Percentiles rank a stretch among this genome's conserved stretches.
Evolutionary conservation across 1,284 basidiomycete genomes (phyloP).

Genomic region (Cryptococcus sp.): DNA sequence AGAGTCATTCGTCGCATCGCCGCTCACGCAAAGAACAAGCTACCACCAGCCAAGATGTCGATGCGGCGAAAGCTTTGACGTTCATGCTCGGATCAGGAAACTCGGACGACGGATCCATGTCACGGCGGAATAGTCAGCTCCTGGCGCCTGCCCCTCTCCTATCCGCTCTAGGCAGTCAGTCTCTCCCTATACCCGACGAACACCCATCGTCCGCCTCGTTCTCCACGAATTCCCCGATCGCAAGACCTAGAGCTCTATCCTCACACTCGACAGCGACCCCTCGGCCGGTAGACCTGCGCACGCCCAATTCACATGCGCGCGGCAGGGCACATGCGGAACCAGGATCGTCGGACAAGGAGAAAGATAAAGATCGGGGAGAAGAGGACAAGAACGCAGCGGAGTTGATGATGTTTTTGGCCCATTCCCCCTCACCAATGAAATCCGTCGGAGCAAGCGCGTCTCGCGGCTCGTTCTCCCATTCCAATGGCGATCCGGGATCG

Average conservation of each 20-base stretch:
- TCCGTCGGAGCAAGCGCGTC: constrained; percentile 1
- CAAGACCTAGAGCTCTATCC: constrained; percentile 5
- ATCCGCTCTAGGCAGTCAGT: constrained; percentile 8
- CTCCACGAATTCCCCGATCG: constrained; percentile 3
- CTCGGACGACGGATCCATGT: constrained; percentile 10
- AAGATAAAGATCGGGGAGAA: constrained; percentile 24
- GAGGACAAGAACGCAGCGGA: constrained; percentile 51
- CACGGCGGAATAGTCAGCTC: constrained; percentile 5
- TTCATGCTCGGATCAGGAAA: constrained; percentile 40
- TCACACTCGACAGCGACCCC: constrained; percentile 5
- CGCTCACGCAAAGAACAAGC: constrained; percentile 12
- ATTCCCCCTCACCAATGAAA: constrained; percentile 43
- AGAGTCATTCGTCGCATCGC: constrained; percentile 40
- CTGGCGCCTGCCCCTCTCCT: not conserved
- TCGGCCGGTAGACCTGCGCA: constrained; percentile 7
- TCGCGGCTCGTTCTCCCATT: not conserved
- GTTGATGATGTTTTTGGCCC: constrained; percentile 53
- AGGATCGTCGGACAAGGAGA: constrained; percentile 5
- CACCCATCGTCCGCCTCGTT: constrained; percentile 4
- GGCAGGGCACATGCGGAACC: constrained; percentile 1
- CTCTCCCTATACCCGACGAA: constrained; percentile 19
- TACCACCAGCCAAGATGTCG: constrained; percentile 44
- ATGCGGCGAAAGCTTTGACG: constrained; percentile 48
- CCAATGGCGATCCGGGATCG: constrained; percentile 10
- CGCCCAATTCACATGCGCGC: constrained; percentile 16